Conservation (phyloP, 1,139 yeast genomes). For the Scheffersomyces illinoinensis region DNA sequence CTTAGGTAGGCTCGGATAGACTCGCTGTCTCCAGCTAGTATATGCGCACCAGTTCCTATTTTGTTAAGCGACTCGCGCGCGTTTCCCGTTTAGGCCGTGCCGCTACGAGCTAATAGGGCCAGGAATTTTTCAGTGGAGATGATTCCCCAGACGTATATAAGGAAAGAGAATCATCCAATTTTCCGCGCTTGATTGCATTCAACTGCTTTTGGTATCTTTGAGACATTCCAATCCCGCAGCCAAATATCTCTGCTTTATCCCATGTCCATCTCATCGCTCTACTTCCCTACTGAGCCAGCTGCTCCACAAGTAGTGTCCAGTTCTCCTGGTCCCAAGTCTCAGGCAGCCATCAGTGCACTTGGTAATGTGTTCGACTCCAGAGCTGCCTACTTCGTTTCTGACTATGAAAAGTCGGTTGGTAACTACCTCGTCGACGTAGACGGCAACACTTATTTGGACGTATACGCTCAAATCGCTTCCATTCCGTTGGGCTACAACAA, state of each 20-base stretch:
- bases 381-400: constrained; percentile 68
- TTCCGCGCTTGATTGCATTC: neutral
- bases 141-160: neutral
- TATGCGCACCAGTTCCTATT: neutral
- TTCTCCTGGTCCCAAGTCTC: constrained; percentile 64
- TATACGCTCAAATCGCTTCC: constrained; percentile 77
- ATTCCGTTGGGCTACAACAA: constrained; percentile 80
- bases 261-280: constrained; percentile 49
- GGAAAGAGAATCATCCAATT: neutral
- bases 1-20: neutral
- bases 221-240: neutral
- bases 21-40: neutral
- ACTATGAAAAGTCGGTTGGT: constrained; percentile 67
- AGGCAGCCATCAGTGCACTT: constrained; percentile 46
- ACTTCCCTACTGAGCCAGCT: constrained; percentile 69
- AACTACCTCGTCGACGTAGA: constrained; percentile 74
- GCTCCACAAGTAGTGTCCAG: constrained; percentile 54
- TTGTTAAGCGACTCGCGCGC: neutral
- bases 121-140: neutral
- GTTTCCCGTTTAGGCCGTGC: neutral
- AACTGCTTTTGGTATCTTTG: neutral
- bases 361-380: constrained; percentile 61
- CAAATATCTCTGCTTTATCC: neutral
- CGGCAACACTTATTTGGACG: constrained; percentile 67
- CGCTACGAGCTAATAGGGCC: neutral